Evolutionary conservation across 805 yeast species (phyloP), one percentile per base, ranked within the genome.

Genomic region (Kodamaea neixiangensis): DNA sequence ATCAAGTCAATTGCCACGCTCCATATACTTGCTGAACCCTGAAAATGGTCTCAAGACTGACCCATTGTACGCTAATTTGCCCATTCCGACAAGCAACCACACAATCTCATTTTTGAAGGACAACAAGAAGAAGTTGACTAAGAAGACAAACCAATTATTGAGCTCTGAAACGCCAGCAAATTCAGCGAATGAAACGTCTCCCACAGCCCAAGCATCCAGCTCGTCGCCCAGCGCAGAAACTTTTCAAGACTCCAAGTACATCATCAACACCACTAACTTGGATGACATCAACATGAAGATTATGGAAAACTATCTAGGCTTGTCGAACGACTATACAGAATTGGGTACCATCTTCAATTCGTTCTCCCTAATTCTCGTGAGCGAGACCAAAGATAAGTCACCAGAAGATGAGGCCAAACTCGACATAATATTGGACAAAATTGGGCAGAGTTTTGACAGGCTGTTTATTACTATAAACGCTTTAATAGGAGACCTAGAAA

Each of bases 381-480:
- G 71, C 1, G 50, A 48, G 22, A 58, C 60, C n/a, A 62, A 63
- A 44, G 54, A 57, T 7, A 58, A 61, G 22, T 21, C 44, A 10
- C 56, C 55, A 14, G 49, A 52, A 9, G 64, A 63, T 5, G 68
- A 65, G 15, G 57, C 58, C 5, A 69, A 69, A 46, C 52, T 72
- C 15, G 67, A 68, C 52, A 50, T 70, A 9, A 58, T 73, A 1
- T 63, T 89, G 53, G 98, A 94, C 63, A 82, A 83, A 54, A 81
- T 90, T 22, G 97, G 98, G 1, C 91, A 88, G 61, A 86, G 91
- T 1, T 84, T 89, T 55, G 98, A 94, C 65, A 79, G 85, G 37
- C 82, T 79, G 43, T 76, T 75, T 61, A 64, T 81, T 54, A 63
- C 82, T n/a, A 70, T 83, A 54, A 72, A 82, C 58, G 63, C 77